These are phyloP conservation scores for Penicillium herquei DNA, from an alignment of 495 filamentous ascomycete genomes.

Conservation along the genomic window DNA sequence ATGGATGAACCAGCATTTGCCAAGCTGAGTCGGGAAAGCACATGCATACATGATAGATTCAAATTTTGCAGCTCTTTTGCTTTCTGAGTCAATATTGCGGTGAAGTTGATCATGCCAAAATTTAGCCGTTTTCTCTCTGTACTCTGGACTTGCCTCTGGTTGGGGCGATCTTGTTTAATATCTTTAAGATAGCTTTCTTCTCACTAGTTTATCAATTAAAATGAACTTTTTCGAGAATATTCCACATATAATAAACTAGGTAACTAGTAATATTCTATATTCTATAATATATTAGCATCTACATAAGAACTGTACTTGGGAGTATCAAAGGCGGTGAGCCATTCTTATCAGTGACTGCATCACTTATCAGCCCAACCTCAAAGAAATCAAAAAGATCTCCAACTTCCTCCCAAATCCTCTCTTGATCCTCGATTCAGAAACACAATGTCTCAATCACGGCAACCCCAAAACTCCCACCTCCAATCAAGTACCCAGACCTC, in stretches of 20 bases:
- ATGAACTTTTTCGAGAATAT: not conserved
- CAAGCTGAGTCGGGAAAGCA: not conserved
- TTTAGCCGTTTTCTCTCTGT: slow-evolving; percentile 2
- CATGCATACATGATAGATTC: slow-evolving; percentile 8
- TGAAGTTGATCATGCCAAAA: not conserved
- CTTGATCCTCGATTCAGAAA: not conserved
- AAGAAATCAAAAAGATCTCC: not conserved
- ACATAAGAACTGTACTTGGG: too few species aligned
- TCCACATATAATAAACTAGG: too few species aligned
- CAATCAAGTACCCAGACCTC: slow-evolving; percentile 19
- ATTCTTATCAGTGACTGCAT: slow-evolving; percentile 10
- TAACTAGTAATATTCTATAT: too few species aligned
- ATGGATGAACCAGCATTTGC: not conserved
- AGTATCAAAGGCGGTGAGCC: slow-evolving; percentile 11
- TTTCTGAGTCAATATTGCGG: not conserved
- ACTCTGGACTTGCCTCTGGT: slow-evolving; percentile 6
- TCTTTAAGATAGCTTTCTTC: slow-evolving; percentile 9
- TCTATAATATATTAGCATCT: too few species aligned
- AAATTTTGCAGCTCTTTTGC: not conserved
- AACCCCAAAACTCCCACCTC: slow-evolving; percentile 18
- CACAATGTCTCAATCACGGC: slow-evolving; percentile 34
- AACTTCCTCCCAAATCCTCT: not conserved
- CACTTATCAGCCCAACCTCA: not conserved
- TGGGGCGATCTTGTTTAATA: slow-evolving; percentile 15
- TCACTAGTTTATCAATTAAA: not conserved